A percentile compares a stretch with the other conserved stretches of the same genome.
phyloP scores from a whole-genome alignment of 495 filamentous ascomycete genomes.

The Penicillium manginii region DNA sequence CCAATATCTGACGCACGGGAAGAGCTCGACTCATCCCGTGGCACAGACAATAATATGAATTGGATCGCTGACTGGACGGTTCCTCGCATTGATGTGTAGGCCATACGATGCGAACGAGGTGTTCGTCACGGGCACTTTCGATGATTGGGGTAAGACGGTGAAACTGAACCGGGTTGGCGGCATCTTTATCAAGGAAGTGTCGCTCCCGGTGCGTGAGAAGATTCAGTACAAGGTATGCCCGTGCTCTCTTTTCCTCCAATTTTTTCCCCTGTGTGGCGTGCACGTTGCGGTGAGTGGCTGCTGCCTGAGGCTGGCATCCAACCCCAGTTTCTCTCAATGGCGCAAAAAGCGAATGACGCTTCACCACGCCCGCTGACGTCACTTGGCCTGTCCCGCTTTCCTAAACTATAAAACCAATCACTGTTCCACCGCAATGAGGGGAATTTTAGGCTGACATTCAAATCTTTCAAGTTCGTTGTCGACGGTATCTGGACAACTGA shows the following conservation, averaged over 20 bases:
- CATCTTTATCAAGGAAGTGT: conserved; percentile 76
- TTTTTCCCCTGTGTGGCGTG: not conserved
- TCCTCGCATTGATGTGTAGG: conserved; percentile 52
- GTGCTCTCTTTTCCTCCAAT: conserved; percentile 5
- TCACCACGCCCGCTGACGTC: conserved; percentile 37
- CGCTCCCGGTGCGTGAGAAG: conserved; percentile 67
- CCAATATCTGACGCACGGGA: conserved; percentile 1
- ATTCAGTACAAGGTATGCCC: conserved; percentile 78
- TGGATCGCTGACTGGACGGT: conserved; percentile 37
- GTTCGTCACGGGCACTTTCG: conserved; percentile 94
- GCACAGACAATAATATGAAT: conserved; percentile 20
- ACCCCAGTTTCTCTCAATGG: conserved; percentile 14
- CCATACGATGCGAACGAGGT: conserved; percentile 79
- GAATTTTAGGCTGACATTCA: conserved; percentile 17
- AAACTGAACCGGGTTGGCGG: conserved; percentile 74
- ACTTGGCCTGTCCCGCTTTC: conserved; percentile 20
- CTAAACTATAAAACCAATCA: conserved; percentile 30
- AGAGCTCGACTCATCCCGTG: conserved; percentile 18
- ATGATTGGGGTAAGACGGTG: conserved; percentile 86
- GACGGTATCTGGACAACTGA: conserved; percentile 87
- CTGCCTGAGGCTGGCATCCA: conserved; percentile 16
- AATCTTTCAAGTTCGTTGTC: conserved; percentile 80
- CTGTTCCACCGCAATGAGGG: conserved; percentile 8
- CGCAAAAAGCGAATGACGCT: conserved; percentile 30
- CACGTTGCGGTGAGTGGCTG: conserved; percentile 25